phyloP scores from a whole-genome alignment of 257 asterid genomes.

The Ligustrum vulgare region DNA sequence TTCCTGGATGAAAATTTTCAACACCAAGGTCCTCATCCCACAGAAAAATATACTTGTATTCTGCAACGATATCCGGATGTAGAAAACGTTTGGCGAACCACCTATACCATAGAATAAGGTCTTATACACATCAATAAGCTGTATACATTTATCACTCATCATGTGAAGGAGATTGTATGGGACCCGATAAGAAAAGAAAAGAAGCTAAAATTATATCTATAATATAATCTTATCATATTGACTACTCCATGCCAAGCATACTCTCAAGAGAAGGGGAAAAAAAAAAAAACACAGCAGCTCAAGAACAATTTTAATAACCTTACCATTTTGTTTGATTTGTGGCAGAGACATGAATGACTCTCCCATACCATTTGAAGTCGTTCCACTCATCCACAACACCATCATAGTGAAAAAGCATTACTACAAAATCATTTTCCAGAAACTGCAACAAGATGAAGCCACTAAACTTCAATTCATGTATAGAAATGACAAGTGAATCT shows the following conservation, averaged over 20 bases:
- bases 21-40: conserved; percentile 68
- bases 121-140: background rate
- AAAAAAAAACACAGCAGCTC: background rate
- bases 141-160: background rate
- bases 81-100: conserved; percentile 96
- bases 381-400: conserved; percentile 52
- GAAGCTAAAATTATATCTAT: background rate
- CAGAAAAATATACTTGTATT: conserved; percentile 63
- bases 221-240: background rate
- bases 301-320: background rate
- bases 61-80: conserved; percentile 86
- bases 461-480: background rate
- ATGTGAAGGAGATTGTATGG: background rate
- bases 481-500: background rate
- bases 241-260: background rate
- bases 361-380: conserved; percentile 39
- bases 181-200: background rate
- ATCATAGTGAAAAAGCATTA: conserved; percentile 60
- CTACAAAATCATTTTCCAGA: conserved; percentile 37
- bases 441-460: conserved; percentile 35
- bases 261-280: no score
- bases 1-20: conserved; percentile 45
- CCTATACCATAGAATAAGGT: conserved; percentile 36
- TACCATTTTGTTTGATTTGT: conserved; percentile 57
- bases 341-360: conserved; percentile 48